These are phyloP conservation scores for Nemania abortiva DNA, from an alignment of 2,329 filamentous ascomycete genomes.

Conservation along the genomic window DNA sequence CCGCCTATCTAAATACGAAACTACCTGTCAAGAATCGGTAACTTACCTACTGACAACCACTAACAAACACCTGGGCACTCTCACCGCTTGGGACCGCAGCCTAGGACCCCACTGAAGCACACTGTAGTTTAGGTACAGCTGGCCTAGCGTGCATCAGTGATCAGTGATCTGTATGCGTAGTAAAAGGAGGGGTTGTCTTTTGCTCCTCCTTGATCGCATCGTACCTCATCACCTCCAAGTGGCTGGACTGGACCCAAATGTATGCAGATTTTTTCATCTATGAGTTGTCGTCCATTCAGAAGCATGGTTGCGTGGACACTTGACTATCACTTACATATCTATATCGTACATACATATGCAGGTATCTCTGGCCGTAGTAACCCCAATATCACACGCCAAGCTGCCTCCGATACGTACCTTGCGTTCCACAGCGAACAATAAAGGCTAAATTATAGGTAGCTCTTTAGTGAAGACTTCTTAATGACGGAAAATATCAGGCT, in stretches of 20 bases:
- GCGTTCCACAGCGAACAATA: background rate
- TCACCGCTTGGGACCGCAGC: constrained; percentile 9
- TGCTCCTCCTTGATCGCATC: background rate
- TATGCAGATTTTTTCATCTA: background rate
- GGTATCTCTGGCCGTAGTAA: background rate
- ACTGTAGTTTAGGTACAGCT: background rate
- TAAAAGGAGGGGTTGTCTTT: background rate
- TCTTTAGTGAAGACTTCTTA: background rate
- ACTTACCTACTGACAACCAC: background rate
- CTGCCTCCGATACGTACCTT: background rate
- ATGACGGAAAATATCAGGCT: background rate
- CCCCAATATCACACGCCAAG: background rate
- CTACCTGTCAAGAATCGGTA: background rate
- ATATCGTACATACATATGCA: background rate
- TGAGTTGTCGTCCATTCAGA: background rate
- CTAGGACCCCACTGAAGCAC: constrained; percentile 2
- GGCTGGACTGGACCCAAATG: background rate
- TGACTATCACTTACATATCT: background rate
- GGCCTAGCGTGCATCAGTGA: background rate
- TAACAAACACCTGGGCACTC: background rate
- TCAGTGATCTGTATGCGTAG: too few relatives aligned
- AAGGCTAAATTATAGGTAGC: background rate
- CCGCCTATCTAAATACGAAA: background rate
- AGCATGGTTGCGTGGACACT: too few relatives aligned
- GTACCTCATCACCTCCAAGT: background rate